These are phyloP conservation scores for Epichloe amarillans DNA, from an alignment of 2,329 filamentous ascomycete species.

Conservation along the genomic window DNA sequence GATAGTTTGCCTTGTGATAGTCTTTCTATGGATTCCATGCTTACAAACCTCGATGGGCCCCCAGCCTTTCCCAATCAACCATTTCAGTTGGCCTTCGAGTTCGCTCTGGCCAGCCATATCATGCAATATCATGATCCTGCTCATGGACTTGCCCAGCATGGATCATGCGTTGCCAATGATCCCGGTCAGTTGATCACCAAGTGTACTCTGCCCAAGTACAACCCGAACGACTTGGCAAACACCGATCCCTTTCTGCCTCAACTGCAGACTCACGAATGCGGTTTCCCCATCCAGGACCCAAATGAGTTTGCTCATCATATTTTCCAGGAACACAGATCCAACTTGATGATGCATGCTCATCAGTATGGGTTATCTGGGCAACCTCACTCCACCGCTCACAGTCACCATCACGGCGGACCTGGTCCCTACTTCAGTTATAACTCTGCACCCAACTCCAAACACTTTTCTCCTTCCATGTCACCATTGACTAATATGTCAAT, in stretches of 20 bases:
- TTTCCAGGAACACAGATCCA: constrained; percentile 15
- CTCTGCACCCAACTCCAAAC: constrained; percentile 1
- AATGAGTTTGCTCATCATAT: constrained; percentile 17
- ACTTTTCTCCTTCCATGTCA: constrained; percentile 12
- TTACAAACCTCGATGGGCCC: constrained; percentile 4
- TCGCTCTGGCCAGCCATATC: constrained; percentile 16
- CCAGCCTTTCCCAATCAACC: constrained; percentile 7
- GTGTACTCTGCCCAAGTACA: constrained; percentile 16
- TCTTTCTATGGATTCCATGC: constrained; percentile 10
- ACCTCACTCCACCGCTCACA: constrained; percentile 1
- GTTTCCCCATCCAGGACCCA: constrained; percentile 15
- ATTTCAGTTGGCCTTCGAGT: constrained; percentile 11
- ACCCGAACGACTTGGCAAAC: constrained; percentile 6
- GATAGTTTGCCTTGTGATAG: constrained; percentile 10
- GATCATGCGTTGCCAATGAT: constrained; percentile 16
- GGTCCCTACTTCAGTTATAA: constrained; percentile 4
- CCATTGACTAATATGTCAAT: constrained; percentile 13
- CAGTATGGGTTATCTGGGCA: constrained; percentile 4
- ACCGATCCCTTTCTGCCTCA: constrained; percentile 8
- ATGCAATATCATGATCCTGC: constrained; percentile 17
- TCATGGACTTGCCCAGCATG: constrained; percentile 11
- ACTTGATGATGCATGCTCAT: constrained; percentile 7
- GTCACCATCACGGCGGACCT: background rate
- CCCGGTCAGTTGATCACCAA: constrained; percentile 12
- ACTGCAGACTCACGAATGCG: constrained; percentile 13